Conservation (phyloP, 179 eudicot genomes). For the Nepenthes alata region DNA sequence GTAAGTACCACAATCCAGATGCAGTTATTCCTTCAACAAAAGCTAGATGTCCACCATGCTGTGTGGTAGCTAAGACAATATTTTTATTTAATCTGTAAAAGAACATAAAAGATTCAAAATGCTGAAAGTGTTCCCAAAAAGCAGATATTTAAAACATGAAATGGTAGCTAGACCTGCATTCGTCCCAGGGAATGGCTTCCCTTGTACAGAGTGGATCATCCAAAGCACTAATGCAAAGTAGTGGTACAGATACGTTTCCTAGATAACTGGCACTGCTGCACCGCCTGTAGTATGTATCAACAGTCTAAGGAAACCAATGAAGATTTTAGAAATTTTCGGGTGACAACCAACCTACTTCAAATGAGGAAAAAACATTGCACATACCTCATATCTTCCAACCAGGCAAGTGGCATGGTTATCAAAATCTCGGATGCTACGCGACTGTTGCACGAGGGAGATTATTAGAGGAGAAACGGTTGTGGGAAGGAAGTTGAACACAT, state of each 20-base stretch:
- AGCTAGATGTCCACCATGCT: conserved; percentile 93
- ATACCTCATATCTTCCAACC: conserved; percentile 86
- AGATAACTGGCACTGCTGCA: conserved; percentile 66
- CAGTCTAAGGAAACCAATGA: conserved; percentile 43
- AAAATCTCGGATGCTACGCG: conserved; percentile 86
- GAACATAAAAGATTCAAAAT: conserved; percentile 3
- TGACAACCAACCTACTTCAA: background rate
- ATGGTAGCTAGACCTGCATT: conserved; percentile 52
- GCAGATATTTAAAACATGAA: background rate
- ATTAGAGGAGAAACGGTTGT: background rate
- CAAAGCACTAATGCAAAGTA: conserved; percentile 86
- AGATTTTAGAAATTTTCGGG: conserved; percentile 8
- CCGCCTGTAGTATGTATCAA: conserved; percentile 77
- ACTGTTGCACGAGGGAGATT: conserved; percentile 24
- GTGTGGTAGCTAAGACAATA: conserved; percentile 65
- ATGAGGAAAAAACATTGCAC: conserved; percentile 3
- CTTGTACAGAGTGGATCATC: conserved; percentile 91
- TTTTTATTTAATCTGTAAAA: conserved; percentile 62
- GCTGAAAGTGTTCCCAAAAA: background rate
- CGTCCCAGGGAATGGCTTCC: conserved; percentile 99
- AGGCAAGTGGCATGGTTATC: conserved; percentile 80
- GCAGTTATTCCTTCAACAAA: conserved; percentile 81
- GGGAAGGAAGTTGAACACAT: background rate
- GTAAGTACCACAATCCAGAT: conserved; percentile 66
- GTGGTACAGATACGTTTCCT: conserved; percentile 68